These are phyloP conservation scores for Breviolum minutum DNA, from an alignment of 73 alveolate genomes.

Conservation along the genomic window DNA sequence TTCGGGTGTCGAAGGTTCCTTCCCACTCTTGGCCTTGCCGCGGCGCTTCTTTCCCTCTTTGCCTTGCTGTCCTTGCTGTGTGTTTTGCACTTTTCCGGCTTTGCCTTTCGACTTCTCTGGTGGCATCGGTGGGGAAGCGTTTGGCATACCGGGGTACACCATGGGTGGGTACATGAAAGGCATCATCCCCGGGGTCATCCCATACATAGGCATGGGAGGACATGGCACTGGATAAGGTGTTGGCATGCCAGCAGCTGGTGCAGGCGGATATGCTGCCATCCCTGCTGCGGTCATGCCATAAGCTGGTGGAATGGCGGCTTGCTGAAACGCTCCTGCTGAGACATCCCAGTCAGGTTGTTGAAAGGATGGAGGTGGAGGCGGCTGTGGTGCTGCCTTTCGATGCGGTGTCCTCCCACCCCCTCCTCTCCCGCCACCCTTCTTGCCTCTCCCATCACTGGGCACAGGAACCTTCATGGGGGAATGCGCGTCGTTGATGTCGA, in stretches of 20 bases:
- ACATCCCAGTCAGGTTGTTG: constrained; percentile 30
- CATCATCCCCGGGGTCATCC: constrained; percentile 37
- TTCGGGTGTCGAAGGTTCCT: constrained; percentile 14
- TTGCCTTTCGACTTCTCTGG: background rate
- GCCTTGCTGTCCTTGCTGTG: background rate
- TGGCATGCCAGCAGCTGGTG: constrained; percentile 29
- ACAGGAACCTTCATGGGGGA: constrained; percentile 73
- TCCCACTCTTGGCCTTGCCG: background rate
- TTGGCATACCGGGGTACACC: constrained; percentile 42
- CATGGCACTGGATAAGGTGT: constrained; percentile 49
- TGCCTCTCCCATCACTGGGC: constrained; percentile 25
- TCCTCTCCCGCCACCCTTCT: background rate
- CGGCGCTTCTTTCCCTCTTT: constrained; percentile 60
- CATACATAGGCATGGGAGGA: constrained; percentile 69
- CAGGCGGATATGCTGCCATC: constrained; percentile 39
- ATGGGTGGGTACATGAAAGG: constrained; percentile 65
- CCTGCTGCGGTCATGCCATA: constrained; percentile 37
- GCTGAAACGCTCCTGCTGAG: constrained; percentile 2
- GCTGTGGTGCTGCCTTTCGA: constrained; percentile 24
- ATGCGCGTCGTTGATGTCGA: constrained; percentile 41
- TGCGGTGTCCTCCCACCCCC: constrained; percentile 54
- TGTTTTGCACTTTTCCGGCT: background rate
- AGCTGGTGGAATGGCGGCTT: constrained; percentile 43
- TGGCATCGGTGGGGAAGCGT: constrained; percentile 1
- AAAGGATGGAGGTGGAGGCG: constrained; percentile 42